Conservation (phyloP, 129 eudicot genomes). For the Logfia minima region DNA sequence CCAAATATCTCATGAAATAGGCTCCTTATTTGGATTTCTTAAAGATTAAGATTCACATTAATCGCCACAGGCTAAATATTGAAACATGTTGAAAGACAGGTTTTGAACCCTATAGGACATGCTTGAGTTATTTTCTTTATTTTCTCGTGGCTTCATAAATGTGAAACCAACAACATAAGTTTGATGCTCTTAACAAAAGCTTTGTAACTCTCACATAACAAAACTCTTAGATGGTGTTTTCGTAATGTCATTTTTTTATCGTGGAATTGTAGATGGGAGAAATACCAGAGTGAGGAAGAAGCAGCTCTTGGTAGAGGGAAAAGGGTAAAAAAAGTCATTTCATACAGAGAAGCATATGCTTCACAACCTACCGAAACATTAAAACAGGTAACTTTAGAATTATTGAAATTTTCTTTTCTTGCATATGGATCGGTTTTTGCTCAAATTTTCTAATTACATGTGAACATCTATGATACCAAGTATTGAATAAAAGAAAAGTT, state of each 20-base stretch:
- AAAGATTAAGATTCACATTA: background rate
- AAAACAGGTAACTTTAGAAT: slow-evolving; percentile 50
- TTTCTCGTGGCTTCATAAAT: background rate
- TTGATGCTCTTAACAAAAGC: background rate
- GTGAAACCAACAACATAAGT: background rate
- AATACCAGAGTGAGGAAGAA: slow-evolving; percentile 87
- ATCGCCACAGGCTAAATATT: background rate
- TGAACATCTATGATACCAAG: background rate
- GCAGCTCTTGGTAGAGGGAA: slow-evolving; percentile 99
- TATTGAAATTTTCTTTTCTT: background rate
- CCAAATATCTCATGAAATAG: background rate
- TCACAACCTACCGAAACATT: slow-evolving; percentile 49
- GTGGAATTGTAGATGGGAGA: slow-evolving; percentile 76
- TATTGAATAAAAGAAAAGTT: background rate
- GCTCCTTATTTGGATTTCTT: background rate
- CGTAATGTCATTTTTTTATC: background rate
- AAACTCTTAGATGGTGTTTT: background rate
- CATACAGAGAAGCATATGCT: slow-evolving; percentile 82
- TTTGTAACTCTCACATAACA: background rate
- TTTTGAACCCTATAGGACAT: background rate
- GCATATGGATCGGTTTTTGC: background rate
- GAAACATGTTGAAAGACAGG: background rate
- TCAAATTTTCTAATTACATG: background rate
- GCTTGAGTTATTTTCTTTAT: background rate
- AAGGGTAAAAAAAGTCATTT: slow-evolving; percentile 81